Evolutionary conservation across 1,139 yeast species (phyloP).

Genomic region (Yamadazyma sp.): DNA sequence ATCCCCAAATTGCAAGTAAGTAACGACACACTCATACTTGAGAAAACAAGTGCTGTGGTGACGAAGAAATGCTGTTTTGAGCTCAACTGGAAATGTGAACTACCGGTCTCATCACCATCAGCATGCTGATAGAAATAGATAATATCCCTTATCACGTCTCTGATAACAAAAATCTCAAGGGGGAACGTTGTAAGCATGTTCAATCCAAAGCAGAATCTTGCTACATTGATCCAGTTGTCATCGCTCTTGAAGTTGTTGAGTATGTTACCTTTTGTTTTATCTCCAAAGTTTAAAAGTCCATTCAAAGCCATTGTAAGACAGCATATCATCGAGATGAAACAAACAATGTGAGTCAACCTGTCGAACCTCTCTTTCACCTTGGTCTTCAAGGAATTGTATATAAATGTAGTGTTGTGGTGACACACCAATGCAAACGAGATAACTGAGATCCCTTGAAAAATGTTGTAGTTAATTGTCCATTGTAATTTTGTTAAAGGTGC

Average conservation of each 20-base stretch:
- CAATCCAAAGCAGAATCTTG: slow-evolving; percentile 88
- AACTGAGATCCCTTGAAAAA: slow-evolving; percentile 88
- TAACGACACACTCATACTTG: slow-evolving; percentile 75
- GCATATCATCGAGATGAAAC: slow-evolving; percentile 76
- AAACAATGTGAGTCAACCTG: slow-evolving; percentile 78
- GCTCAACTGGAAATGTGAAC: slow-evolving; percentile 43
- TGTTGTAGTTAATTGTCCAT: slow-evolving; percentile 59
- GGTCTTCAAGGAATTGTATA: slow-evolving; percentile 75
- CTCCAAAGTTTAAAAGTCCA: slow-evolving; percentile 76
- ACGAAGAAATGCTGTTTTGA: slow-evolving; percentile 57
- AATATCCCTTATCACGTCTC: slow-evolving; percentile 79
- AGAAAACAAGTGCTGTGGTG: slow-evolving; percentile 64
- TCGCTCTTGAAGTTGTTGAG: slow-evolving; percentile 79
- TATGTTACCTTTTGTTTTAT: slow-evolving; percentile 80
- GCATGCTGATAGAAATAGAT: slow-evolving; percentile 28
- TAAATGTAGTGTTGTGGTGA: slow-evolving; percentile 89
- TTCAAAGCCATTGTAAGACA: slow-evolving; percentile 78
- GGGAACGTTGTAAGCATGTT: slow-evolving; percentile 96
- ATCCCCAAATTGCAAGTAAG: slow-evolving; percentile 88
- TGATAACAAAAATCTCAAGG: slow-evolving; percentile 80
- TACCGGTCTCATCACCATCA: slow-evolving; percentile 23
- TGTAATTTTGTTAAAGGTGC: slow-evolving; percentile 46
- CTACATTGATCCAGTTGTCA: slow-evolving; percentile 75
- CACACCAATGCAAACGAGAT: slow-evolving; percentile 93
- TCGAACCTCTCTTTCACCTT: slow-evolving; percentile 78